Base-by-base conservation (phyloP, 768 basidiomycete genomes). In the Amanita inopinata region DNA sequence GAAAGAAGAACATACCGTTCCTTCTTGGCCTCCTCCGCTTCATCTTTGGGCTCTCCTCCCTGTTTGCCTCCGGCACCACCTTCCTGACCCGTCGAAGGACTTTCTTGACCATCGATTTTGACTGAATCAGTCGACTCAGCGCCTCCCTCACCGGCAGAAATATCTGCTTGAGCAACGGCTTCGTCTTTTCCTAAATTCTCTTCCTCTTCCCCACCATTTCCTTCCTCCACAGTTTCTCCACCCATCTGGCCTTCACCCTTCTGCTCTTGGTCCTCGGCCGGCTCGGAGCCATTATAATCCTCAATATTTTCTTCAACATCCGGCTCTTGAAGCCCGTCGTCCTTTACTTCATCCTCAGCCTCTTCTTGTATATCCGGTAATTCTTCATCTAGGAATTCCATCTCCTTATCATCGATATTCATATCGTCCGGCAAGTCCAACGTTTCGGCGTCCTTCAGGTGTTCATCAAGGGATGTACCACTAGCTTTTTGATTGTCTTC, bases 391-490 rank as follows among this genome's bases (percentile, higher is more conserved):
- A 31, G 8, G 38, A 28, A 25, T 38, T 64, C 61, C 36, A 57
- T 53, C 4, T 65, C 66, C 20, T 67, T 65, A 38, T 58, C 64
- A 25, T 63, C 73, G 9, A 93, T 58, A 40, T 89, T 66, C 62
- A 94, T 68, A 48, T 90, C 80, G 24, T 97, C 93, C 0, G 94
- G 94, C 7, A 98, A 70, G 53, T 98, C 85, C 33, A 98, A 71
- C 3, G 78, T 80, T 39, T 94, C 72, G 2, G 82, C 82, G 47
- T 96, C 87, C 17, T 73, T 80, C 33, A 90, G 61, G 46, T 78
- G 69, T 14, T 90, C 76, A 44, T 93, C 82, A 62, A 91, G 70
- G 8, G 83, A 77, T 5, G 76, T 74, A 9, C 80, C 85, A 34
- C 69, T 70, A 2, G 64, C 66, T 42, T 70, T 67, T 5, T 71